A percentile compares a stretch with the other conserved stretches of the same genome.
Conservation (phyloP, 345 rosid species). For the Pistacia atlantica region DNA sequence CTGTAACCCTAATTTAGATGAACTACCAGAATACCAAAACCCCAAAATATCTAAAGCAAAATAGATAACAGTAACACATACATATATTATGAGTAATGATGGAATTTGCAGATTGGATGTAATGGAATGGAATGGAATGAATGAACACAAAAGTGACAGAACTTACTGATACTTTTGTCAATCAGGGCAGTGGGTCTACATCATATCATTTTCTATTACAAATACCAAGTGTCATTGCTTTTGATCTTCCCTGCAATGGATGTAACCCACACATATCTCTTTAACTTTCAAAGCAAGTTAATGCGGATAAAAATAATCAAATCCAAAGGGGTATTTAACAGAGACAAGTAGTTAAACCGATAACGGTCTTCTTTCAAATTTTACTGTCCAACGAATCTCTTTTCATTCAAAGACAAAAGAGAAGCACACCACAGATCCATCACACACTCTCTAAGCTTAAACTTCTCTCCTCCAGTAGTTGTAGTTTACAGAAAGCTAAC, state of each 20-base stretch:
- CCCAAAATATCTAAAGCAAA: background rate
- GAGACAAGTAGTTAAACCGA: slow-evolving; percentile 3
- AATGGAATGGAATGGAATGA: background rate
- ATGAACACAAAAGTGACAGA: slow-evolving; percentile 18
- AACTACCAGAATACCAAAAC: background rate
- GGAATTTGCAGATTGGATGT: background rate
- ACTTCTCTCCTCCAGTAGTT: too few relatives aligned
- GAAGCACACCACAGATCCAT: slow-evolving; percentile 4
- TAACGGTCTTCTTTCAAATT: background rate
- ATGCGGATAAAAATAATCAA: background rate
- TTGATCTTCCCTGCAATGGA: slow-evolving; percentile 4
- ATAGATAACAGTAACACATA: background rate
- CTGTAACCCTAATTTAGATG: background rate
- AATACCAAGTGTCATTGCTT: background rate
- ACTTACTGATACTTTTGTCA: slow-evolving; percentile 1
- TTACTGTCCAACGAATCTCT: background rate
- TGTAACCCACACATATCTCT: background rate
- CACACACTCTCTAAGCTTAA: background rate
- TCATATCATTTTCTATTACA: background rate
- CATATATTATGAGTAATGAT: background rate
- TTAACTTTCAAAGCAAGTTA: background rate
- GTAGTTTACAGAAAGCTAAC: too few relatives aligned
- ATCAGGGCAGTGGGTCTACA: background rate
- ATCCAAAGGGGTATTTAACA: background rate
- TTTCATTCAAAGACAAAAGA: background rate